Evolutionary conservation across 2,329 filamentous ascomycete species (phyloP), one percentile per base, ranked within the genome.

Genomic region (Neonectria ditissima): DNA sequence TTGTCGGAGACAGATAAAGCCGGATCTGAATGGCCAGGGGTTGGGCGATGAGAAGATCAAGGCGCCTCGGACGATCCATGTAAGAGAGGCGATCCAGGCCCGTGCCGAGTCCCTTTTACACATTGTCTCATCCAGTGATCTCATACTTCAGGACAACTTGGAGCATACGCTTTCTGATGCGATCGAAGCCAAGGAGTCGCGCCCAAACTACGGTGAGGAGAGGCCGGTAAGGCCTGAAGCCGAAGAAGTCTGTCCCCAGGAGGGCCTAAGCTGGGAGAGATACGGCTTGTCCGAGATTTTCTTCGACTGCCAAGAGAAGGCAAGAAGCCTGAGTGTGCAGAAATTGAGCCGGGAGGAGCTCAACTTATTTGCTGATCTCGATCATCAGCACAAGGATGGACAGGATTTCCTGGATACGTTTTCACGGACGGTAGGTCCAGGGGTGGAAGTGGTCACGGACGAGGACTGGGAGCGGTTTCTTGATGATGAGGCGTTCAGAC

Each of bases 391-490:
- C 26, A 50, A 50, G 30, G 18, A 32, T 50, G 28, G n/a, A 32
- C 28, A 7, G 30, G 47, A 14, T 18, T 18, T 32, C 28, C 16
- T 50, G n/a, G 47, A 50, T 14, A 5, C 11, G 13, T 20, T 50
- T 20, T n/a, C 47, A 11, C 47, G 28, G 18, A 5, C 18, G 13
- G 47, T 20, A 13, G n/a, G 47, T 22, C 47, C 47, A 5, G 20
- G 9, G n/a, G 14, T 50, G 28, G 28, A 20, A 28, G 10, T 50
- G 9, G 13, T 20, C 5, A 50, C 26, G 3, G 9, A 50, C n/a
- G 14, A 50, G 47, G 47, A 50, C 16, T 50, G 47, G 47, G 28
- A 32, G 22, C 26, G 10, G 8, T 50, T 50, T 32, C 47, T 50
- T 20, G 10, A 30, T 7, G 28, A 28, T 9, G 14, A 11, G 14